Base-by-base conservation (phyloP, 148 eudicot genomes). In the Talinum fruticosum region DNA sequence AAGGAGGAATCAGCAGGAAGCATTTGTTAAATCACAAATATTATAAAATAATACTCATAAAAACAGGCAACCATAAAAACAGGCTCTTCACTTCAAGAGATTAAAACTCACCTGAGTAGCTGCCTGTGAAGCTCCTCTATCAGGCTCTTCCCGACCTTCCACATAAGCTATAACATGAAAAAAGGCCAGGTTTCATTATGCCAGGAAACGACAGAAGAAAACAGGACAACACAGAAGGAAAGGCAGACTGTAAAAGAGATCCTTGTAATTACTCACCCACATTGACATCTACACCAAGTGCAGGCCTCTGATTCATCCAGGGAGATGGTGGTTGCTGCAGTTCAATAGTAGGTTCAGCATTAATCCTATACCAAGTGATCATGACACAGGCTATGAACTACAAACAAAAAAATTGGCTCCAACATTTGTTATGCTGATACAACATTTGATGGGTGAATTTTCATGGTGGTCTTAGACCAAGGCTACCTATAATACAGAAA, bases 301-400 rank as follows among this genome's bases (percentile, higher is more conserved):
- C 72, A 66, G 91, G 87, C 89, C 96, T 91, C 82, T 90, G 96
- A 82, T 83, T 95, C 85, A 91, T 84, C 96, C 94, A 95, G 59
- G 92, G 84, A 30, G 94, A 87, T 36, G 97, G 94, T 35, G 94
- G 90, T 80, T 81, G 96, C 97, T 95, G 96, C 85, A 84, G 26
- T 71, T 83, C 38, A 53, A 82, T 79, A 74, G 28, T 64, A 79
- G 45, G 34, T 61, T 83, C 67, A 72, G 76, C 81, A 72, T 57
- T 41, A 66, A 71, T 54, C 45, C 75, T 26, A 59, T 59, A 65
- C 69, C 38, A 47, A 23, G 41, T 37, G 45, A 53, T 21, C 23
- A 74, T 33, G 29, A 35, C 74, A 59, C 37, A 59, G 66, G 15
- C 68, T 41, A 75, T 28, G n/a, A 36, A 67, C 41, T 7, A 1